phyloP scores from a whole-genome alignment of 495 filamentous ascomycete species.

The Terfezia claveryi region DNA sequence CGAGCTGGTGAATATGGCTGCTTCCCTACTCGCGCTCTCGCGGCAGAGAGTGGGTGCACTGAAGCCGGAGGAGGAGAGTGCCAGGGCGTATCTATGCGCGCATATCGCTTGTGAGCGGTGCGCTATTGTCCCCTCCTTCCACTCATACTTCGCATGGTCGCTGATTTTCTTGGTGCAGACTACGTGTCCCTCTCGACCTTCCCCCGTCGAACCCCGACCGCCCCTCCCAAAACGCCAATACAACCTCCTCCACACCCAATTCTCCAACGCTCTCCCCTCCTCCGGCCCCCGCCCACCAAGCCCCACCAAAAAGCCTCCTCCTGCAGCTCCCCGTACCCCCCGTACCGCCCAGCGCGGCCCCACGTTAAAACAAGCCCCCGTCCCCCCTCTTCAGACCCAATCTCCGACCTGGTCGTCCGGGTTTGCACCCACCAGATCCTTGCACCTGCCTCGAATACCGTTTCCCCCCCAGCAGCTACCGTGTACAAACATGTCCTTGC shows the following conservation, averaged over 20 bases:
- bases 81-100: conserved; percentile 67
- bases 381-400: too few species aligned
- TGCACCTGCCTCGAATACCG: too few species aligned
- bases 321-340: too few species aligned
- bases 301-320: too few species aligned
- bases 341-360: too few species aligned
- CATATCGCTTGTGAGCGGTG: conserved; percentile 80
- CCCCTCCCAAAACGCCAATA: conserved; percentile 69
- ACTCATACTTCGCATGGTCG: too few species aligned
- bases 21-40: conserved; percentile 69
- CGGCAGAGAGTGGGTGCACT: conserved; percentile 54
- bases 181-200: conserved; percentile 45
- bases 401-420: too few species aligned
- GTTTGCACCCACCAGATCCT: too few species aligned
- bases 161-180: too few species aligned
- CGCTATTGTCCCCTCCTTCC: conserved; percentile 27
- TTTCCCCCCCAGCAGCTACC: conserved; percentile 1
- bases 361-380: too few species aligned
- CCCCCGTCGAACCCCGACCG: conserved; percentile 60
- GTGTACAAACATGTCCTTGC: conserved; percentile 8
- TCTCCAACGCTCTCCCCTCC: conserved; percentile 45
- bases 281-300: conserved; percentile 3
- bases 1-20: conserved; percentile 52
- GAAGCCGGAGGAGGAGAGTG: conserved; percentile 74
- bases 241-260: conserved; percentile 58